Evolutionary conservation across 768 basidiomycete species (phyloP).

Genomic region (Boletus fagicola): DNA sequence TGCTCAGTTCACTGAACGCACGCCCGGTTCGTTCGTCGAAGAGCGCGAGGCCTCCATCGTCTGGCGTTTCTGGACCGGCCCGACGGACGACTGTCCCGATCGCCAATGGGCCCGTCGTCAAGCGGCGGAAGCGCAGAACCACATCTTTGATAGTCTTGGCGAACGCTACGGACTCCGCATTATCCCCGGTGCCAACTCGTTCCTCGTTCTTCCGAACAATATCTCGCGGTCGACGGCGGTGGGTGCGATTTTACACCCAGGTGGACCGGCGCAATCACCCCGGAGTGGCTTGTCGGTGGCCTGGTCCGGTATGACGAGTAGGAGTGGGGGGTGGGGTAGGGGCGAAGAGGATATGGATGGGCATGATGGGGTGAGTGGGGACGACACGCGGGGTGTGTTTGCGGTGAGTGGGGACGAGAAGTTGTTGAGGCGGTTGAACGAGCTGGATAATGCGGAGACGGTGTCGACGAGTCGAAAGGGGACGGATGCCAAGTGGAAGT

Average conservation of each 20-base stretch:
- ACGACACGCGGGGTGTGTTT: conserved; percentile 57
- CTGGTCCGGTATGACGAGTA: conserved; percentile 33
- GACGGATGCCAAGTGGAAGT: conserved; percentile 77
- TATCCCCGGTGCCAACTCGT: conserved; percentile 74
- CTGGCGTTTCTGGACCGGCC: conserved; percentile 80
- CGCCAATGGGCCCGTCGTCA: conserved; percentile 82
- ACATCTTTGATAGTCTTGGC: conserved; percentile 84
- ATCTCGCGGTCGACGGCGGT: conserved; percentile 83
- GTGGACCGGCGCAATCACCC: conserved; percentile 43
- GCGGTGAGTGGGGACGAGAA: conserved; percentile 77
- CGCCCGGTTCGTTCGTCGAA: conserved; percentile 81
- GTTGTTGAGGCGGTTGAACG: conserved; percentile 70
- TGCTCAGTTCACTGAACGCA: conserved; percentile 82
- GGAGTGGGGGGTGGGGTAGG: not conserved
- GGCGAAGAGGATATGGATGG: not conserved
- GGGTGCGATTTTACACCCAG: conserved; percentile 72
- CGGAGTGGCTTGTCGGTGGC: conserved; percentile 35
- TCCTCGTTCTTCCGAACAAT: conserved; percentile 81
- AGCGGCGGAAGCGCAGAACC: conserved; percentile 89
- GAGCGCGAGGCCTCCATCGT: conserved; percentile 79
- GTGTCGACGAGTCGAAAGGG: conserved; percentile 67
- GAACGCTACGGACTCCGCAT: conserved; percentile 82
- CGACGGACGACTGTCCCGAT: conserved; percentile 48
- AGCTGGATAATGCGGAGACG: conserved; percentile 71
- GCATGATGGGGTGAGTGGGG: conserved; percentile 31